Evolutionary conservation across 1,284 basidiomycete species (phyloP).

Genomic region (Cerioporus squamosus): DNA sequence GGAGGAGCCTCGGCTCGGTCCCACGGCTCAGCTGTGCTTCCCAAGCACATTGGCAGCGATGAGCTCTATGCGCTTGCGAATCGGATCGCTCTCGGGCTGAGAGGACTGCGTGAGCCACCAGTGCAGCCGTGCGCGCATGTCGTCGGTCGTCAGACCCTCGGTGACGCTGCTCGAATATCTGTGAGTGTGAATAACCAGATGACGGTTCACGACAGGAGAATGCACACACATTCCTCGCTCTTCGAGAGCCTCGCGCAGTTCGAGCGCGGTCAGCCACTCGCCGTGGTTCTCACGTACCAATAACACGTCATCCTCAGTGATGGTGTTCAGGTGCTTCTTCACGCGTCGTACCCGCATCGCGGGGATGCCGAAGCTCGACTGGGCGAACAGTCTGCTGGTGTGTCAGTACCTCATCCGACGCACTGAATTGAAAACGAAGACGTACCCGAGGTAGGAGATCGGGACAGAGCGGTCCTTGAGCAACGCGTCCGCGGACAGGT

Average conservation of each 20-base stretch:
- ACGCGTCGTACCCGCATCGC: slow-evolving; percentile 58
- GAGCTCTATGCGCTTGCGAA: slow-evolving; percentile 47
- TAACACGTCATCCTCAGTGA: slow-evolving; percentile 64
- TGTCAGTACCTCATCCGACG: neutral
- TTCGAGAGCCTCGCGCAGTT: slow-evolving; percentile 64
- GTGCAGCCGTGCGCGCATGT: slow-evolving; percentile 51
- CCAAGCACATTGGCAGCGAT: slow-evolving; percentile 36
- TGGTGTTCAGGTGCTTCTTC: slow-evolving; percentile 53
- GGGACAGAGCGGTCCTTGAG: slow-evolving; percentile 26
- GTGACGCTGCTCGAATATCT: slow-evolving; percentile 37
- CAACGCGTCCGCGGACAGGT: slow-evolving; percentile 21
- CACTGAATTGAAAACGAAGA: neutral
- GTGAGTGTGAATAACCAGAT: neutral
- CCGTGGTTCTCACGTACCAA: slow-evolving; percentile 55
- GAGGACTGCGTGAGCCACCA: slow-evolving; percentile 61
- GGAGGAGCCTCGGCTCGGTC: neutral
- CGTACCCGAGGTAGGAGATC: slow-evolving; percentile 37
- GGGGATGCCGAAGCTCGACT: slow-evolving; percentile 62
- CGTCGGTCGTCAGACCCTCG: slow-evolving; percentile 41
- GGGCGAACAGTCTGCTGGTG: slow-evolving; percentile 52
- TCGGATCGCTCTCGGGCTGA: slow-evolving; percentile 34
- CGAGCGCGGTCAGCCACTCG: slow-evolving; percentile 49
- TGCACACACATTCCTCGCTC: slow-evolving; percentile 75
- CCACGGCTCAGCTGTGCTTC: slow-evolving; percentile 13
- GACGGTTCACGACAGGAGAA: neutral